Evolutionary conservation across 768 basidiomycete species (phyloP).

Genomic region (Hygrophoropsis aurantiaca): DNA sequence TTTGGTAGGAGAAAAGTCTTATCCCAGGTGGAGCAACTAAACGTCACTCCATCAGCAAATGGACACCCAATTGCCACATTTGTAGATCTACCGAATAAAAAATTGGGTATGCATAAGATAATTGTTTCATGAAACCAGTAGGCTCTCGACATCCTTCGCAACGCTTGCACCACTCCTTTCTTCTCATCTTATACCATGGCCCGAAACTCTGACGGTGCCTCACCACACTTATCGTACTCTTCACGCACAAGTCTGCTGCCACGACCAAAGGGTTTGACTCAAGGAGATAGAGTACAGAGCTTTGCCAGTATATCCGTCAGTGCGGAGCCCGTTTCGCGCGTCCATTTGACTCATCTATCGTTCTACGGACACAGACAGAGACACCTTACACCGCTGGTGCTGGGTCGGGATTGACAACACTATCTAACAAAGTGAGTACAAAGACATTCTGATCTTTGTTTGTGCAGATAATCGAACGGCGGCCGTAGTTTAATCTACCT

Average conservation of each 20-base stretch:
- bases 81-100: slow-evolving; percentile 1
- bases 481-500: slow-evolving; percentile 56
- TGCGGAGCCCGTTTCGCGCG: background rate
- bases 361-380: slow-evolving; percentile 17
- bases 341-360: background rate
- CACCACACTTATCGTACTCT: slow-evolving; percentile 1
- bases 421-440: slow-evolving; percentile 47
- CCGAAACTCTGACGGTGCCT: slow-evolving; percentile 3
- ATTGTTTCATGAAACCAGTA: no score
- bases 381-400: slow-evolving; percentile 42
- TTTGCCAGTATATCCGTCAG: slow-evolving; percentile 25
- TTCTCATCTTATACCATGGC: slow-evolving; percentile 13
- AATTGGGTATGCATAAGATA: no score
- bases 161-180: no score
- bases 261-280: slow-evolving; percentile 12
- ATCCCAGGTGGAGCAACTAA: no score
- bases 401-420: slow-evolving; percentile 32
- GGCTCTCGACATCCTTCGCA: no score
- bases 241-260: slow-evolving; percentile 13
- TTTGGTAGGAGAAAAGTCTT: no score
- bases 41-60: no score
- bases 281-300: slow-evolving; percentile 22
- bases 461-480: background rate
- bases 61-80: background rate
- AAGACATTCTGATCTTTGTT: background rate